phyloP scores from a whole-genome alignment of 768 basidiomycete species.

The Lactifluus rugatus region DNA sequence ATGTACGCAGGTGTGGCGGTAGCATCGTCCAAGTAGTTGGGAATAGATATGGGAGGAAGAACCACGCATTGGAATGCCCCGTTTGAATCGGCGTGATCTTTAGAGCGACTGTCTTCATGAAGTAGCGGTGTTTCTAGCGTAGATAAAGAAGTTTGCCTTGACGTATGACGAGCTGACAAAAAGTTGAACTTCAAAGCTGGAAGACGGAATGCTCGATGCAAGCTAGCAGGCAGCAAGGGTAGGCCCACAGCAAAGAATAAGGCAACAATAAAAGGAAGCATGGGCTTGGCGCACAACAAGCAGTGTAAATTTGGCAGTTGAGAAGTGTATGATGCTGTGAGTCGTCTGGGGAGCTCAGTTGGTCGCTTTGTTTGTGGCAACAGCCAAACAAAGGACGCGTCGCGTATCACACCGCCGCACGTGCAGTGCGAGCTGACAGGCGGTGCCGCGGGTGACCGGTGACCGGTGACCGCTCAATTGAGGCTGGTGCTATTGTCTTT shows the following conservation, averaged over 20 bases:
- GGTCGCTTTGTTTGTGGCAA: background rate
- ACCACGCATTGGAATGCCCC: background rate
- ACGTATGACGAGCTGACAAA: background rate
- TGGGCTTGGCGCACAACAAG: background rate
- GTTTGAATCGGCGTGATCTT: background rate
- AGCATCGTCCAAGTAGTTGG: background rate
- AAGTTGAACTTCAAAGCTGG: conserved; percentile 7
- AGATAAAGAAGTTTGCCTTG: background rate
- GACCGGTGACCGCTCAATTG: too few species aligned
- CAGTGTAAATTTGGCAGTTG: background rate
- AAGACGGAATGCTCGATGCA: conserved; percentile 5
- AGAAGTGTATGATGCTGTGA: background rate
- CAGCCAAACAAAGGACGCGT: conserved; percentile 7
- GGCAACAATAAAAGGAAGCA: conserved; percentile 13
- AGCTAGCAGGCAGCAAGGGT: conserved; percentile 11
- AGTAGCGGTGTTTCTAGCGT: background rate
- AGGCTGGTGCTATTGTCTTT: background rate
- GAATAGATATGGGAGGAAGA: background rate
- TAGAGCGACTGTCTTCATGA: background rate
- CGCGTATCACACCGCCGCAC: background rate
- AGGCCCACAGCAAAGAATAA: conserved; percentile 11
- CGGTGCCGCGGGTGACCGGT: too few species aligned
- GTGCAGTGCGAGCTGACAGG: background rate
- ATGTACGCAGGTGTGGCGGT: background rate
- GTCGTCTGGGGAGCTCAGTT: background rate